These are phyloP conservation scores for Arachnopeziza araneosa DNA, from an alignment of 2,329 filamentous ascomycete species.

Conservation along the genomic window DNA sequence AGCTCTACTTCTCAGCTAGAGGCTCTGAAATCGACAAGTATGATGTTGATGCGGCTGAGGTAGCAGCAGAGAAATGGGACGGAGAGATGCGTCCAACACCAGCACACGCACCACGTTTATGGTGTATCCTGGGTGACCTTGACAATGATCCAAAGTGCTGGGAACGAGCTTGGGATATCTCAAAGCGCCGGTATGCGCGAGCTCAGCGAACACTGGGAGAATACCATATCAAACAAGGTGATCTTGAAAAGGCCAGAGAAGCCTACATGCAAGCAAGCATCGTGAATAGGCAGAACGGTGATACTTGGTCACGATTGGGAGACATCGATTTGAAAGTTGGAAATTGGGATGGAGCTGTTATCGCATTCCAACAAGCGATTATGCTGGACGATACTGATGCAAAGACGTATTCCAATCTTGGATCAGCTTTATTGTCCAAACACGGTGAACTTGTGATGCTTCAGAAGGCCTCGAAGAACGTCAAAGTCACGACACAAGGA, in stretches of 20 bases:
- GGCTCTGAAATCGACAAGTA: constrained; percentile 33
- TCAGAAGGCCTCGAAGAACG: constrained; percentile 25
- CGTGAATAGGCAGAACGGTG: constrained; percentile 74
- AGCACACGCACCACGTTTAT: constrained; percentile 77
- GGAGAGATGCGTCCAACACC: constrained; percentile 65
- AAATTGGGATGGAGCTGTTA: constrained; percentile 71
- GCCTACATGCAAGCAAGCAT: constrained; percentile 74
- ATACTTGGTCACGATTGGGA: constrained; percentile 85
- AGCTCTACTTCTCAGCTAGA: constrained; percentile 65
- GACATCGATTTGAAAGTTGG: constrained; percentile 78
- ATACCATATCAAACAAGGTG: constrained; percentile 61
- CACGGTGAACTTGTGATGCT: constrained; percentile 46
- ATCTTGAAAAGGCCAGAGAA: constrained; percentile 64
- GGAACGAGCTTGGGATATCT: constrained; percentile 82
- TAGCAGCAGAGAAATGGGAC: constrained; percentile 48
- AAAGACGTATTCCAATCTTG: constrained; percentile 91
- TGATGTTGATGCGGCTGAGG: constrained; percentile 46
- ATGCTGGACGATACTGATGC: constrained; percentile 83
- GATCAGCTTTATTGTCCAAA: constrained; percentile 70
- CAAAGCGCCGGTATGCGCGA: constrained; percentile 71
- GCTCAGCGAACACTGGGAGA: constrained; percentile 85
- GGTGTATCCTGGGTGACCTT: constrained; percentile 90
- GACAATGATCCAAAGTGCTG: constrained; percentile 71
- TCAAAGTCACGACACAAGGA: neutral
- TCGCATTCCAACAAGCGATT: constrained; percentile 79